Percentiles rank a stretch among this genome's conserved stretches.
phyloP scores from a whole-genome alignment of 169 alveolate species.

The Plasmodium gaboni region DNA sequence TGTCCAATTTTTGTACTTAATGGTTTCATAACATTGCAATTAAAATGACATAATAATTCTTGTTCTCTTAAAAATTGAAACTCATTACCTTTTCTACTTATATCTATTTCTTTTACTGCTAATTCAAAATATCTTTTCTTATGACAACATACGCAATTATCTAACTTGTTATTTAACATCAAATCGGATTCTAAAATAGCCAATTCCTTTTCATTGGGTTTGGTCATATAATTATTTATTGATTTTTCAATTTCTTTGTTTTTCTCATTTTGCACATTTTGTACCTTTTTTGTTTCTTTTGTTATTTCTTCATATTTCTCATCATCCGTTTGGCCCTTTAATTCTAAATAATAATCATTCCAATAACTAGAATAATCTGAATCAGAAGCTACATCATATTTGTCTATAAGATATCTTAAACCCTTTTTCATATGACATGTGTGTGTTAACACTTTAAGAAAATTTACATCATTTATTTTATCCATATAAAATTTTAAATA shows the following conservation, averaged over 20 bases:
- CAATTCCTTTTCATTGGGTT: background rate
- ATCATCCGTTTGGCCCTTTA: too few relatives aligned
- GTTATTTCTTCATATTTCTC: too few relatives aligned
- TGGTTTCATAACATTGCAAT: slow-evolving; percentile 84
- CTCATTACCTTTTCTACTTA: slow-evolving; percentile 62
- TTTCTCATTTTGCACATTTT: background rate
- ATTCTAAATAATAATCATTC: too few relatives aligned
- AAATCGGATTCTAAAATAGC: background rate
- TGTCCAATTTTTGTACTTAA: slow-evolving; percentile 76
- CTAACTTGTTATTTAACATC: slow-evolving; percentile 15
- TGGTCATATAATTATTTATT: background rate
- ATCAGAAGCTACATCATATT: background rate
- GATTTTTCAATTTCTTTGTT: slow-evolving; percentile 2
- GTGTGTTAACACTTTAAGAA: slow-evolving; percentile 13
- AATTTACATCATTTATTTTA: slow-evolving; percentile 47
- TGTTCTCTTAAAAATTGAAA: slow-evolving; percentile 85
- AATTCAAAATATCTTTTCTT: slow-evolving; percentile 38
- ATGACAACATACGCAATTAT: slow-evolving; percentile 42
- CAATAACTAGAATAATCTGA: too few relatives aligned
- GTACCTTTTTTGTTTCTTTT: background rate
- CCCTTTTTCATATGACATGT: background rate
- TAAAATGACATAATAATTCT: slow-evolving; percentile 84
- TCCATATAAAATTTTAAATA: slow-evolving; percentile 64
- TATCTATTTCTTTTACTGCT: slow-evolving; percentile 74
- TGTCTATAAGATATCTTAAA: background rate